These are phyloP conservation scores for Wickerhamiella dianesei DNA, from an alignment of 805 yeast species.

Conservation along the genomic window DNA sequence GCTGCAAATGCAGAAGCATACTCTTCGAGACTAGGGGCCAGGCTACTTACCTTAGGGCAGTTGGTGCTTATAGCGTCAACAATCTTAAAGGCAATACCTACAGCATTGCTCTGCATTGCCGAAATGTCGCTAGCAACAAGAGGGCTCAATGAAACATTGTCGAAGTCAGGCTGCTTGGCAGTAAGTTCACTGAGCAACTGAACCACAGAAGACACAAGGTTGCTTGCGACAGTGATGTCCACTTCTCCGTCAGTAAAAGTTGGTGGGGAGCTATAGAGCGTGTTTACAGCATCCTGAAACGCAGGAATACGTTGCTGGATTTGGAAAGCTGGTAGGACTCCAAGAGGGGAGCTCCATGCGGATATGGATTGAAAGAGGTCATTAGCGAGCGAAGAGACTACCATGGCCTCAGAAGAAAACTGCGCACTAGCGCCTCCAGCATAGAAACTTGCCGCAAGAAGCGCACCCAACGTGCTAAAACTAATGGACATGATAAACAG, in stretches of 20 bases:
- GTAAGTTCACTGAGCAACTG: not conserved
- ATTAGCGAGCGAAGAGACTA: not conserved
- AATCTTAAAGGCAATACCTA: not conserved
- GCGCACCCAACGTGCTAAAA: no score
- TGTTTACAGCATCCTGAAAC: not conserved
- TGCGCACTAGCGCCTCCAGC: no score
- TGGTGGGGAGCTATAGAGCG: not conserved
- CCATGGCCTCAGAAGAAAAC: not conserved
- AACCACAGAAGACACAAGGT: not conserved
- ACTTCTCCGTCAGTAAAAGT: not conserved
- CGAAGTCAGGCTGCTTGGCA: not conserved
- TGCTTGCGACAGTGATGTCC: not conserved
- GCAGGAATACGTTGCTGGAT: not conserved
- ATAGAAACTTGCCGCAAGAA: no score
- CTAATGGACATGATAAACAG: no score
- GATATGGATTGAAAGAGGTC: not conserved
- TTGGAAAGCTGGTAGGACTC: not conserved
- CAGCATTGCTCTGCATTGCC: not conserved
- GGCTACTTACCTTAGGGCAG: not conserved
- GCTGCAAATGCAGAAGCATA: not conserved
- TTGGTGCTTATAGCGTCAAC: not conserved
- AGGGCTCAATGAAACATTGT: not conserved
- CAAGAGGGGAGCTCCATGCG: not conserved
- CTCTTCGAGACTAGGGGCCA: not conserved
- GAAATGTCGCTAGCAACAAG: not conserved